Percentiles rank a stretch among this genome's conserved stretches.
Conservation (phyloP, 2,329 filamentous ascomycete species). For the Fusarium praegraminearum region DNA sequence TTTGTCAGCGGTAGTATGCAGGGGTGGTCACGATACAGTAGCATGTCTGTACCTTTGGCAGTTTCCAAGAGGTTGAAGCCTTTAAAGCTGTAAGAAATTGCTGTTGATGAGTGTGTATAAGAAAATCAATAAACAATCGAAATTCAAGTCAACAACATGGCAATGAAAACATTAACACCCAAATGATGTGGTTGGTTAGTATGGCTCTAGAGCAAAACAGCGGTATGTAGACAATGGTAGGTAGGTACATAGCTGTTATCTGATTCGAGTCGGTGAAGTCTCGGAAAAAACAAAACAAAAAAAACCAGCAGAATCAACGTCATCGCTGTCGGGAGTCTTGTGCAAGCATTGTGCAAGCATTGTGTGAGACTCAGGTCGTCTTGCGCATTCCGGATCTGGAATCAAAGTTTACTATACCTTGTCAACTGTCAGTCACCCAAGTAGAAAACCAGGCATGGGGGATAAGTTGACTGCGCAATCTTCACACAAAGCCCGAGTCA, state of each 20-base stretch:
- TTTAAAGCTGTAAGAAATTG: neutral
- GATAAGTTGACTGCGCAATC: constrained; percentile 9
- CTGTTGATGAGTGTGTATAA: neutral
- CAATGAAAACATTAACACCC: neutral
- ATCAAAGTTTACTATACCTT: neutral
- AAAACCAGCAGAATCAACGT: constrained; percentile 37
- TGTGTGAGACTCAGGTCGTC: constrained; percentile 34
- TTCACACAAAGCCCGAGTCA: neutral
- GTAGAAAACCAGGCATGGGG: neutral
- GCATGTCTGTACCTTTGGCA: constrained; percentile 6
- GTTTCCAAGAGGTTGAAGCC: neutral
- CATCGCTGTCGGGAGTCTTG: constrained; percentile 23
- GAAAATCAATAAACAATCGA: neutral
- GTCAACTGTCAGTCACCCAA: neutral
- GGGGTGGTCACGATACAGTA: neutral
- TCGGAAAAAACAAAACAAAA: constrained; percentile 43
- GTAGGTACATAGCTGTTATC: neutral
- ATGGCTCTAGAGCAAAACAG: constrained; percentile 21
- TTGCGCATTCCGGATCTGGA: constrained; percentile 7
- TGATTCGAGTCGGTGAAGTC: constrained; percentile 47
- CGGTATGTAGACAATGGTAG: constrained; percentile 20
- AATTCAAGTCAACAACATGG: neutral
- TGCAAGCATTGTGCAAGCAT: constrained; percentile 1
- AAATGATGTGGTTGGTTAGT: constrained; percentile 21
- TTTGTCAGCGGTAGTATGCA: constrained; percentile 42